Conservation (phyloP, 2,329 filamentous ascomycete species). For the Scopulariopsis brevicaulis region DNA sequence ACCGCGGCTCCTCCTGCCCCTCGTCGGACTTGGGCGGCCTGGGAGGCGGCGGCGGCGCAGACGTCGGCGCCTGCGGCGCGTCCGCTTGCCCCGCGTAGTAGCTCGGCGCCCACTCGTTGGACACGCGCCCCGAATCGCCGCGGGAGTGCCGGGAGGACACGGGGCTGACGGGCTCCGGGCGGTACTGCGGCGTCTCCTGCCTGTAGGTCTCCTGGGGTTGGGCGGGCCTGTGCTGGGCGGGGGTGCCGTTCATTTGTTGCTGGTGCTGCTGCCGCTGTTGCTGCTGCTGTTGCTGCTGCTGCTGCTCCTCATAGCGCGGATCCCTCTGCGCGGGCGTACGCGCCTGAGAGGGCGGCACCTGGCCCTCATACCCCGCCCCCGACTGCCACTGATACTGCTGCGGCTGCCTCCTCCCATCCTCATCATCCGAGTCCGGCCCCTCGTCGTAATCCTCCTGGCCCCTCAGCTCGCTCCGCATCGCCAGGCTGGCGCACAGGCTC, state of each 20-base stretch:
- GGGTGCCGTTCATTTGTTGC: neutral
- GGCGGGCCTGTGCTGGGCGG: neutral
- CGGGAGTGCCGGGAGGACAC: neutral
- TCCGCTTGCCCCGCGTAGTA: neutral
- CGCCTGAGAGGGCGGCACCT: neutral
- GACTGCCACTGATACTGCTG: neutral
- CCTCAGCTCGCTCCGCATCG: constrained; percentile 39
- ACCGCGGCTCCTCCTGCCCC: neutral
- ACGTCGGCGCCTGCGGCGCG: neutral
- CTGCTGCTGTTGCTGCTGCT: too few relatives aligned
- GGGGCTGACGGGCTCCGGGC: neutral
- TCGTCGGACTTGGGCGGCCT: constrained; percentile 2
- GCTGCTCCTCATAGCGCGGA: neutral
- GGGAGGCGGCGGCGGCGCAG: constrained; percentile 4
- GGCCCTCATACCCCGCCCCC: too few relatives aligned
- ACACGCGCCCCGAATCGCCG: neutral
- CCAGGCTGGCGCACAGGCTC: constrained; percentile 34
- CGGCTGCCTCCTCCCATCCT: neutral
- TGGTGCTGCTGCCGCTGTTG: too few relatives aligned
- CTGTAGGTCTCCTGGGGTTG: neutral
- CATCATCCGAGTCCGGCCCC: constrained; percentile 11
- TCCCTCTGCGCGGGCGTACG: neutral
- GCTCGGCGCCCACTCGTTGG: constrained; percentile 1
- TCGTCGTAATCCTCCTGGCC: constrained; percentile 15
- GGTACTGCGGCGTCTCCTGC: neutral